Base-by-base conservation (phyloP, 139 green algal genomes). In the Coccomyxa sp. region DNA sequence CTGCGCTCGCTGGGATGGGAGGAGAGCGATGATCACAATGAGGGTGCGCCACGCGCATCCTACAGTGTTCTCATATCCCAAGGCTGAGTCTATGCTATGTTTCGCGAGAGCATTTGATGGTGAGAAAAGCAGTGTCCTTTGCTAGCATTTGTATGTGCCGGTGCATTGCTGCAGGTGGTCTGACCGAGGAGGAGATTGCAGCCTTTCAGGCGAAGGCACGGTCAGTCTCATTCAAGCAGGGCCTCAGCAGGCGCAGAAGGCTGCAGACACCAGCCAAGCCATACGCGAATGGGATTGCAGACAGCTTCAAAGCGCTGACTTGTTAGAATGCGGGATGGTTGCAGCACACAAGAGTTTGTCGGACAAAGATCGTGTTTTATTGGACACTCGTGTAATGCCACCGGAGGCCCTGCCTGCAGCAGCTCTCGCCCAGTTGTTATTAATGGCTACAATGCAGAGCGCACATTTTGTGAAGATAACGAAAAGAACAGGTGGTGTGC, bases 181-280 rank as follows among this genome's bases (percentile, higher is more conserved):
- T 92, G 32, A 92, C 89, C 79, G 87, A 91, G 58, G 89, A 92
- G 83, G 89, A 92, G 67, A 88, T 92, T 81, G 89, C 87, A 11
- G 86, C 87, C 0, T 92, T 91, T 78, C 79, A 88, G 38, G 82
- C 82, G 23, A 81, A 85, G 57, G n/a, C n/a, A 38, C 71, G 45
- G 27, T 25, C 71, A 38, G 71, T 32, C 63, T 25, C 18, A 25
- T 71, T 71, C 63, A 71, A 21, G 18, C 18, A 25, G 63, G 63
- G 63, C 63, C 18, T 71, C 21, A 25, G 18, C 63, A 71, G 63
- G 63, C 63, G 18, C 38, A 51, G 3, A 7, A 51, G 38, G 38
- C 7, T 51, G 38, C 38, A 51, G 38, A 51, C 38, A 11, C 38
- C 38, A 7, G 38, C 38, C 38, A 51, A 51, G 38, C 38, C 38